Evolutionary conservation across 2,329 filamentous ascomycete genomes (phyloP).

Genomic region (Ophiostoma sp.): DNA sequence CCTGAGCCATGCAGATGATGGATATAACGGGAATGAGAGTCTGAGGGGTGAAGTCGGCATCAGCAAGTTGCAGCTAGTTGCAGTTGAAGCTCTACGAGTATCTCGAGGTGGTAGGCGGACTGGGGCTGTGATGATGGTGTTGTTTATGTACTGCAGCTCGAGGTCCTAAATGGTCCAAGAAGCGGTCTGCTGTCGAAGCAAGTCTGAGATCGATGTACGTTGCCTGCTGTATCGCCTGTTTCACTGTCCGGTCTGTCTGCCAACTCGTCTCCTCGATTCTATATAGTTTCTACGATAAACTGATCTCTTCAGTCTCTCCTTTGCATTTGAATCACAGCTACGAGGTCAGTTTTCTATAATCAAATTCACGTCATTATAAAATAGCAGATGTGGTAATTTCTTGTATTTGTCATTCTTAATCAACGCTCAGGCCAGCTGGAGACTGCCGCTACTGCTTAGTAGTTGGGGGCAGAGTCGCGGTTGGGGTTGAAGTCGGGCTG

Average conservation of each 20-base stretch:
- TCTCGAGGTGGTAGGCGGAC: not conserved
- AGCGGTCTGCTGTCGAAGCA: not conserved
- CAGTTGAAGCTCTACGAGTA: not conserved
- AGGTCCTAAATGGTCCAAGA: not conserved
- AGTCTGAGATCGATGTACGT: not conserved
- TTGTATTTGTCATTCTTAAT: not conserved
- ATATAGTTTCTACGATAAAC: not conserved
- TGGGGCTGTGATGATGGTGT: not conserved
- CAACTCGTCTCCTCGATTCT: not conserved
- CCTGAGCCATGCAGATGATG: not conserved
- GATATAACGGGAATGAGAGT: not conserved
- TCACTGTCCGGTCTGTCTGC: not conserved
- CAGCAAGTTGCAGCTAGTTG: not conserved
- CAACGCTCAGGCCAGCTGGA: not conserved
- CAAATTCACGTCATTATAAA: not conserved
- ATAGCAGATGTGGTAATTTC: not conserved
- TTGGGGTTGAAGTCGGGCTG: constrained; percentile 50
- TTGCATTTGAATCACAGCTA: too few relatives aligned
- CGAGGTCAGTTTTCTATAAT: too few relatives aligned
- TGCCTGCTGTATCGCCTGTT: not conserved
- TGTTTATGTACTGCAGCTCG: not conserved
- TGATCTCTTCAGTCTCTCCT: too few relatives aligned
- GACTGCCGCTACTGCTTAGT: constrained; percentile 11
- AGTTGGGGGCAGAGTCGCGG: constrained; percentile 14
- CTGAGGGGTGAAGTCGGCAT: not conserved